A percentile compares a stretch with the other conserved stretches of the same genome.
These are phyloP conservation scores for Neurospora tetraspora DNA, from an alignment of 495 filamentous ascomycete genomes.

Conservation along the genomic window DNA sequence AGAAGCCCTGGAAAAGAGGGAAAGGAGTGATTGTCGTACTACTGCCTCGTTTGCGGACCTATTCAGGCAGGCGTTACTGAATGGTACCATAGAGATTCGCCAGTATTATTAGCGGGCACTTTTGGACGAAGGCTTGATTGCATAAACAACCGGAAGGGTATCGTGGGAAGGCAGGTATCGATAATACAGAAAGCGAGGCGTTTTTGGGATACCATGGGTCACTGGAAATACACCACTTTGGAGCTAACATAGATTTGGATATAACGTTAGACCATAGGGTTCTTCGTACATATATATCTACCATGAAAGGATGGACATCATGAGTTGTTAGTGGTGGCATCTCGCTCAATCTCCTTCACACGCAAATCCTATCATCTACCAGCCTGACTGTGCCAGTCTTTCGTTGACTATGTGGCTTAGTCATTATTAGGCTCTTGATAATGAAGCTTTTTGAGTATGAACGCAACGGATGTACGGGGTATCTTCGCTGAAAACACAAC, in stretches of 20 bases:
- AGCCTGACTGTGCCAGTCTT: too few species aligned
- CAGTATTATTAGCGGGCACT: background rate
- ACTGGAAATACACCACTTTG: background rate
- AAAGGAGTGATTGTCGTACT: conserved; percentile 40
- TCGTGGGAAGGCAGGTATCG: background rate
- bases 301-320: background rate
- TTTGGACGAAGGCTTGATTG: background rate
- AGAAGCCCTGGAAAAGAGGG: conserved; percentile 43
- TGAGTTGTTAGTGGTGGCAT: background rate
- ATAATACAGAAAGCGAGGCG: background rate
- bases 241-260: background rate
- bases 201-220: background rate
- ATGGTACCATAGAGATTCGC: background rate
- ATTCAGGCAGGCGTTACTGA: conserved; percentile 27
- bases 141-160: background rate
- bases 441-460: background rate
- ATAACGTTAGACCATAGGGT: background rate
- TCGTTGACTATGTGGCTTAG: background rate
- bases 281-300: background rate
- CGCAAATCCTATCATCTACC: background rate
- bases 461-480: background rate
- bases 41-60: conserved; percentile 27
- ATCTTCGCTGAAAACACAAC: background rate
- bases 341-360: background rate
- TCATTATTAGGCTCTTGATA: background rate